phyloP scores from a whole-genome alignment of 2,329 filamentous ascomycete genomes.

The Aspergillus sp. region DNA sequence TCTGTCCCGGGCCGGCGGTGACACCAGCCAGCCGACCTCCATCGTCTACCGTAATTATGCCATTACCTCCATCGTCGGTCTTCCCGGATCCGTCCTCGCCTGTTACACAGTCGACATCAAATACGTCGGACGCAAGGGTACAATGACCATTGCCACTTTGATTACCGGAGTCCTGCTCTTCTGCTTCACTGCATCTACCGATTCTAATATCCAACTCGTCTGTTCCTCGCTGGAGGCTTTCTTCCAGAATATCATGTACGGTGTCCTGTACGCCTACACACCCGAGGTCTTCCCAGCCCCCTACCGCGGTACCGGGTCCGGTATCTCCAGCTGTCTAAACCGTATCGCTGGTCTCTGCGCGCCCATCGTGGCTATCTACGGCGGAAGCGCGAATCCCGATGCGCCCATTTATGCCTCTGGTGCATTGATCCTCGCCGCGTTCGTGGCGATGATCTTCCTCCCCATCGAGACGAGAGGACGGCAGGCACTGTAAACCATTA shows the following conservation, averaged over 20 bases:
- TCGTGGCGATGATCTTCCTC: slow-evolving; percentile 50
- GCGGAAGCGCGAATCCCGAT: slow-evolving; percentile 41
- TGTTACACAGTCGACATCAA: slow-evolving; percentile 74
- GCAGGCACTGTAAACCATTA: slow-evolving; percentile 40
- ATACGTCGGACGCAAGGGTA: slow-evolving; percentile 63
- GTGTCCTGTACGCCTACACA: slow-evolving; percentile 62
- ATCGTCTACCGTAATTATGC: slow-evolving; percentile 76
- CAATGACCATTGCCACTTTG: slow-evolving; percentile 57
- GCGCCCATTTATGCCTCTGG: slow-evolving; percentile 52
- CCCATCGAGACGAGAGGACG: slow-evolving; percentile 54
- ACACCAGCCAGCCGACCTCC: slow-evolving; percentile 41
- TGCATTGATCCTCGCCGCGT: slow-evolving; percentile 49
- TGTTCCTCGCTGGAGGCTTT: slow-evolving; percentile 61
- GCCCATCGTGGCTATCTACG: slow-evolving; percentile 51
- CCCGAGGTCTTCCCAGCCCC: slow-evolving; percentile 63
- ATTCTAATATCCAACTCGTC: slow-evolving; percentile 55
- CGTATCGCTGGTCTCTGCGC: slow-evolving; percentile 51
- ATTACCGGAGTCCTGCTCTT: slow-evolving; percentile 60
- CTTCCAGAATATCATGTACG: slow-evolving; percentile 63
- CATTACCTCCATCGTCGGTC: slow-evolving; percentile 76
- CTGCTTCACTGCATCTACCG: slow-evolving; percentile 57
- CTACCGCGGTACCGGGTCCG: slow-evolving; percentile 59
- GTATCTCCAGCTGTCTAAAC: slow-evolving; percentile 52
- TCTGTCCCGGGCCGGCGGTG: slow-evolving; percentile 62
- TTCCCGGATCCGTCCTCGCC: slow-evolving; percentile 76